Evolutionary conservation across 768 basidiomycete species (phyloP), one percentile per base, ranked within the genome.

Genomic region (Xanthoconium purpureum): DNA sequence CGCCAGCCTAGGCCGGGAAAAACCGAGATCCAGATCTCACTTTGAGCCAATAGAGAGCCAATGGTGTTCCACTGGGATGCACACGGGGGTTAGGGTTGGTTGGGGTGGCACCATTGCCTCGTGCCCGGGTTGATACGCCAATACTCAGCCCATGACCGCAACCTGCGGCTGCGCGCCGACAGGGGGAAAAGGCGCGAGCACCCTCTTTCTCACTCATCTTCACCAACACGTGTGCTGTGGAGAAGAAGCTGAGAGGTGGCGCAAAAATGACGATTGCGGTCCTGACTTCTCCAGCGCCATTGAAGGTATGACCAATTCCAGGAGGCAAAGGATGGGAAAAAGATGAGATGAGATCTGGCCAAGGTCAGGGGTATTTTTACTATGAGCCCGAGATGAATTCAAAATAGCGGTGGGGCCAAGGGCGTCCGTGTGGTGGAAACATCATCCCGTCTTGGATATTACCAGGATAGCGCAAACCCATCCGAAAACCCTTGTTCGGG

Each of bases 341-440:
- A 47, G 67, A 69, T 62, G 60, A 67, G 67, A 60, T 62, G 39
- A 56, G 60, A 68, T 68, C 66, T 67, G 44, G 32, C 17, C 47
- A 30, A 11, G 33, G 44, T 38, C 32, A 36, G 50, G 57, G 49
- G 49, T 47, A 51, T 56, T 56, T 54, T 50, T 39, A 30, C 14
- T 47, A 38, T 33, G 47, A 49, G 30, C 50, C 40, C 37, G 48
- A 30, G 51, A 29, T 48, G 15, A 32, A 18, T 42, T 38, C 11
- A 52, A 55, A 33, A 32, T 40, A 15, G n/a, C 36, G 28, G 40
- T 40, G 54, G 67, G 67, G 62, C 15, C 48, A 62, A 66, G 66
- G 66, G 67, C 24, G 42, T 50, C 55, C 58, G 45, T 15, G 38
- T 39, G 47, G 30, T 39, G 50, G 40, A 42, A 30, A 37, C 36